A percentile compares a stretch with the other conserved stretches of the same genome.
These are phyloP conservation scores for Acrodontium crateriforme DNA, from an alignment of 2,329 filamentous ascomycete genomes.

Conservation along the genomic window DNA sequence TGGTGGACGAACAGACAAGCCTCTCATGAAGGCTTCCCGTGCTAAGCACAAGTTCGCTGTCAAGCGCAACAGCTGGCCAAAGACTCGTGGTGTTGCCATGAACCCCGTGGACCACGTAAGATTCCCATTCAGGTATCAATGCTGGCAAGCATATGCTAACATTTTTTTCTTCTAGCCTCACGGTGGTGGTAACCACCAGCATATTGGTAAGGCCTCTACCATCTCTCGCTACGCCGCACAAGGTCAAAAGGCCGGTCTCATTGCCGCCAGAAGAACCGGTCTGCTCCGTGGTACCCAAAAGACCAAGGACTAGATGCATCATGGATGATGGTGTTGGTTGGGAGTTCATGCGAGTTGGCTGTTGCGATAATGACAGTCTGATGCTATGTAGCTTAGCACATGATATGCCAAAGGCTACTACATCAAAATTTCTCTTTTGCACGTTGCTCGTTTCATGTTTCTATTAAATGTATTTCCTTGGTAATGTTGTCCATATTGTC, in stretches of 20 bases:
- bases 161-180: slow-evolving; percentile 27
- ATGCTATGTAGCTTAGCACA: neutral
- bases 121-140: no score
- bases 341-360: slow-evolving; percentile 15
- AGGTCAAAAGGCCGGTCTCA: slow-evolving; percentile 99
- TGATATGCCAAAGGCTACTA: slow-evolving; percentile 1
- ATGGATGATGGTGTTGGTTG: slow-evolving; percentile 18
- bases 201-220: slow-evolving; percentile 99
- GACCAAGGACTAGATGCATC: slow-evolving; percentile 62
- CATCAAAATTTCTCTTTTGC: no score
- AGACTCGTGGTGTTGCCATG: slow-evolving; percentile 99
- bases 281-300: slow-evolving; percentile 99
- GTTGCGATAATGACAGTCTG: slow-evolving; percentile 4
- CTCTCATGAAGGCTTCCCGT: slow-evolving; percentile 93
- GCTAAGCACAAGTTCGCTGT: slow-evolving; percentile 99
- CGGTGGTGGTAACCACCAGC: slow-evolving; percentile 93
- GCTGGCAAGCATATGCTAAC: slow-evolving; percentile 15
- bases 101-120: slow-evolving; percentile 94
- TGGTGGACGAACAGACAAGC: slow-evolving; percentile 99
- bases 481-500: no score
- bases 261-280: slow-evolving; percentile 98
- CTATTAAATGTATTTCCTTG: no score
- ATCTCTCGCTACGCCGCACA: slow-evolving; percentile 95
- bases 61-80: slow-evolving; percentile 99
- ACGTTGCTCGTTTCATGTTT: no score